phyloP scores from a whole-genome alignment of 805 yeast genomes.

The Candida germanica region DNA sequence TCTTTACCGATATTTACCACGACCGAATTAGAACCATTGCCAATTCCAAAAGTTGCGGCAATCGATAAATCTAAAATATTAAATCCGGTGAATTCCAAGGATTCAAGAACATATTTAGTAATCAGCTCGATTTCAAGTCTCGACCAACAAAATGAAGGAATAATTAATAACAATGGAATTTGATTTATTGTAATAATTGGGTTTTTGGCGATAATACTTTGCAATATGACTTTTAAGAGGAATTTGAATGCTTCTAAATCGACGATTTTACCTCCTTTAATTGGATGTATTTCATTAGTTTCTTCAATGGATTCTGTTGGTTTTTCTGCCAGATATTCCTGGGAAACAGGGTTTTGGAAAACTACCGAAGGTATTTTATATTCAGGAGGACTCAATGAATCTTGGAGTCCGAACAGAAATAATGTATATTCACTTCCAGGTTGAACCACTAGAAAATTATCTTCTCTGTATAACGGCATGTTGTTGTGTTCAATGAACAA shows the following conservation, averaged over 20 bases:
- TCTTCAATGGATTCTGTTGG: slow-evolving; percentile 20
- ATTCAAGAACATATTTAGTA: slow-evolving; percentile 74
- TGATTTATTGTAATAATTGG: slow-evolving; percentile 54
- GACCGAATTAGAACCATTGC: slow-evolving; percentile 59
- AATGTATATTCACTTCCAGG: slow-evolving; percentile 77
- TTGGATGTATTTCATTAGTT: slow-evolving; percentile 54
- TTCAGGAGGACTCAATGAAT: slow-evolving; percentile 70
- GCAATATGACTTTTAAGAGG: slow-evolving; percentile 46
- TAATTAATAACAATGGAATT: slow-evolving; percentile 67
- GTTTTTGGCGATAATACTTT: slow-evolving; percentile 34
- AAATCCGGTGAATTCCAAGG: slow-evolving; percentile 67
- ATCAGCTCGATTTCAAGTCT: slow-evolving; percentile 63
- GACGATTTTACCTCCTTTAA: slow-evolving; percentile 59
- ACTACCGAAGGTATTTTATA: slow-evolving; percentile 77
- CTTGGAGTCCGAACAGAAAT: slow-evolving; percentile 79
- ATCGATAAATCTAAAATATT: slow-evolving; percentile 65
- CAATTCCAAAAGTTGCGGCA: slow-evolving; percentile 72
- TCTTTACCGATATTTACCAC: slow-evolving; percentile 80
- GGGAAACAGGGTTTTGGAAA: slow-evolving; percentile 41
- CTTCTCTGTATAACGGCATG: slow-evolving; percentile 47
- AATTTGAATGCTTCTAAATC: slow-evolving; percentile 70
- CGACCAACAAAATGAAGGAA: slow-evolving; percentile 65
- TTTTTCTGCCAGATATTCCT: slow-evolving; percentile 37
- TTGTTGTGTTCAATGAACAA: too few species aligned
- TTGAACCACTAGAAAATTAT: slow-evolving; percentile 54